A percentile compares a stretch with the other conserved stretches of the same genome.
These are phyloP conservation scores for Starmerella potacharoeniae DNA, from an alignment of 805 yeast species.

Conservation along the genomic window DNA sequence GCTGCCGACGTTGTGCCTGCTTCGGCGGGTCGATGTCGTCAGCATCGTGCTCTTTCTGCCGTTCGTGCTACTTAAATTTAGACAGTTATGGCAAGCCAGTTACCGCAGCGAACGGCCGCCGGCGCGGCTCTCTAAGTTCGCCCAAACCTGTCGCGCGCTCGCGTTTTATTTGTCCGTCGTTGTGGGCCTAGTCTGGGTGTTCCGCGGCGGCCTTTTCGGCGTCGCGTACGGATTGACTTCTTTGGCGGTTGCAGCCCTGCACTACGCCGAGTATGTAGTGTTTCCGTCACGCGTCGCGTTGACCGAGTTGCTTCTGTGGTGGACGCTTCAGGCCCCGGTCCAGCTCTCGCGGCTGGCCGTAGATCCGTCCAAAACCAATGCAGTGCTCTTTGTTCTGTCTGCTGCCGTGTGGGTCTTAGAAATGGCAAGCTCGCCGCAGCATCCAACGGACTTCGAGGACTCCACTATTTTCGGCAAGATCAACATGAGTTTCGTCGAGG, in stretches of 20 bases:
- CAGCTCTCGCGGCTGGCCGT: background rate
- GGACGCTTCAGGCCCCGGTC: background rate
- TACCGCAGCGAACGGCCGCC: background rate
- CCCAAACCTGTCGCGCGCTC: background rate
- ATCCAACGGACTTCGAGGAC: conserved; percentile 9
- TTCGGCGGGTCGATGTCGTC: background rate
- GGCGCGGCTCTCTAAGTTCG: background rate
- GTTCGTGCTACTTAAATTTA: background rate
- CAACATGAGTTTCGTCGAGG: conserved; percentile 7
- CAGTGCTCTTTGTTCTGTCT: background rate
- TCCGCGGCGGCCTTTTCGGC: background rate
- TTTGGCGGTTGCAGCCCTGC: background rate
- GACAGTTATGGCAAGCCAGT: background rate
- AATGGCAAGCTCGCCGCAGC: conserved; percentile 4
- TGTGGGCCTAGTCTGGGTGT: background rate
- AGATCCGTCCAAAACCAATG: background rate
- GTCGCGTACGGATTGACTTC: background rate
- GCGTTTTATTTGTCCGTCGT: background rate
- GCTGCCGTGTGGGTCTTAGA: background rate
- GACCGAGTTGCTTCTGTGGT: conserved; percentile 5
- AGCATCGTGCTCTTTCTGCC: conserved; percentile 1
- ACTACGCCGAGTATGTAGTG: conserved; percentile 1
- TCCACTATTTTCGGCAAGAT: conserved; percentile 14
- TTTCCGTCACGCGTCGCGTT: conserved; percentile 2
- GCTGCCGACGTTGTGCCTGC: background rate